These are phyloP conservation scores for Malus sylvestris DNA, from an alignment of 306 rosid species.

Conservation along the genomic window DNA sequence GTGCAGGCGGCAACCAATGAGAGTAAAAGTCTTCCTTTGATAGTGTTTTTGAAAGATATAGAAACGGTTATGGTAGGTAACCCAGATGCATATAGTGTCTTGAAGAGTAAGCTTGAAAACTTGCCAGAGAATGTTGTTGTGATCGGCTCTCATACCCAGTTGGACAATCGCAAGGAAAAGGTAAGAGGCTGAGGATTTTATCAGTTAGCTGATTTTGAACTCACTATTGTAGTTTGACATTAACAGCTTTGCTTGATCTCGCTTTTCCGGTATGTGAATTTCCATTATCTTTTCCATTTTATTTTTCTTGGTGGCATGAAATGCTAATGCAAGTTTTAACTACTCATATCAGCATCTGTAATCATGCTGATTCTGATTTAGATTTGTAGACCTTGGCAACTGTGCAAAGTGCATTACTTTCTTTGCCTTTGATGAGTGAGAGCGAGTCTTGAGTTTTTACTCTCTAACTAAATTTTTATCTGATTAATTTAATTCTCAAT, in stretches of 20 bases:
- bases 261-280: constrained; percentile 72
- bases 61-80: constrained; percentile 67
- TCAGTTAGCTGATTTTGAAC: not conserved
- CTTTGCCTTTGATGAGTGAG: not conserved
- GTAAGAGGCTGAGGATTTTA: constrained; percentile 31
- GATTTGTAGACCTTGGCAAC: too few relatives aligned
- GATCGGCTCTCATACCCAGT: constrained; percentile 81
- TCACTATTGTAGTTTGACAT: constrained; percentile 3
- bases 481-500: not conserved
- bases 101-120: constrained; percentile 63
- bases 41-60: constrained; percentile 76
- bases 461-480: not conserved
- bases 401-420: too few relatives aligned
- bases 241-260: constrained; percentile 77
- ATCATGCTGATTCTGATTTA: too few relatives aligned
- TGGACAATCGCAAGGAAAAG: constrained; percentile 83
- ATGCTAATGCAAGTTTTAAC: too few relatives aligned
- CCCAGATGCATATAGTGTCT: constrained; percentile 40
- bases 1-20: constrained; percentile 30
- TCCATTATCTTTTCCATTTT: not conserved
- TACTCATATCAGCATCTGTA: too few relatives aligned
- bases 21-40: constrained; percentile 56
- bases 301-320: not conserved
- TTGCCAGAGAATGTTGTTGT: constrained; percentile 74
- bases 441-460: not conserved